Percentiles rank a stretch among this genome's conserved stretches.
Evolutionary conservation across 129 eudicot species (phyloP).

Genomic region (Glebionis coronaria): DNA sequence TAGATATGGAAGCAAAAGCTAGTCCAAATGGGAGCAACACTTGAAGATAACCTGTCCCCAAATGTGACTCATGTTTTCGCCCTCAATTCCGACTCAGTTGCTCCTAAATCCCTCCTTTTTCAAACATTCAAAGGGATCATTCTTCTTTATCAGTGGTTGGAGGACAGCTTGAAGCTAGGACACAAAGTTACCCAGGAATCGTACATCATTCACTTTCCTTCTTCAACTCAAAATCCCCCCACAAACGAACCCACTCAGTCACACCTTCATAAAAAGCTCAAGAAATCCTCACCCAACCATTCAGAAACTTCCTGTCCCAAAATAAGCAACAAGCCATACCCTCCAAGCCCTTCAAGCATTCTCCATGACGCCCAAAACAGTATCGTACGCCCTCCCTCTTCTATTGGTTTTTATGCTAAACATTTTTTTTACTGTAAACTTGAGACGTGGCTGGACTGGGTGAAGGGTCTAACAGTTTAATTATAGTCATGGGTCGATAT

Average conservation of each 20-base stretch:
- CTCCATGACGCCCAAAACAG: constrained; percentile 32
- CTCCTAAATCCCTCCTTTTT: constrained; percentile 26
- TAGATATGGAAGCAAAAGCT: constrained; percentile 92
- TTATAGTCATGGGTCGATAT: not conserved
- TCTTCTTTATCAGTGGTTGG: constrained; percentile 83
- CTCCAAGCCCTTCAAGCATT: constrained; percentile 34
- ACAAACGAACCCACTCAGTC: constrained; percentile 22
- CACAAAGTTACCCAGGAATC: constrained; percentile 57
- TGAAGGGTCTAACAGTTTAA: not conserved
- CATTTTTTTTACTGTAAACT: not conserved
- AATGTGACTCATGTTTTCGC: constrained; percentile 73
- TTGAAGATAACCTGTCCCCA: constrained; percentile 45
- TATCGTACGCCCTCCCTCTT: constrained; percentile 39
- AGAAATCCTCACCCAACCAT: constrained; percentile 37
- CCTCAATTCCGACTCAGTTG: constrained; percentile 43
- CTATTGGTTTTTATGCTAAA: not conserved
- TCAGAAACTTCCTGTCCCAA: constrained; percentile 34
- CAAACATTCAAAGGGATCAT: constrained; percentile 47
- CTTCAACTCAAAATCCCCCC: constrained; percentile 19
- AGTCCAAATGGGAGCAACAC: constrained; percentile 80
- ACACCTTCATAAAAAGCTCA: constrained; percentile 36
- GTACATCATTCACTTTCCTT: no score
- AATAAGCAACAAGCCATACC: constrained; percentile 22
- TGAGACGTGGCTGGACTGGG: not conserved
- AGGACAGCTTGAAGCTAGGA: constrained; percentile 71